Percentiles rank a stretch among this genome's conserved stretches.
Evolutionary conservation across 805 yeast species (phyloP).

Genomic region (Candida nemodendra): DNA sequence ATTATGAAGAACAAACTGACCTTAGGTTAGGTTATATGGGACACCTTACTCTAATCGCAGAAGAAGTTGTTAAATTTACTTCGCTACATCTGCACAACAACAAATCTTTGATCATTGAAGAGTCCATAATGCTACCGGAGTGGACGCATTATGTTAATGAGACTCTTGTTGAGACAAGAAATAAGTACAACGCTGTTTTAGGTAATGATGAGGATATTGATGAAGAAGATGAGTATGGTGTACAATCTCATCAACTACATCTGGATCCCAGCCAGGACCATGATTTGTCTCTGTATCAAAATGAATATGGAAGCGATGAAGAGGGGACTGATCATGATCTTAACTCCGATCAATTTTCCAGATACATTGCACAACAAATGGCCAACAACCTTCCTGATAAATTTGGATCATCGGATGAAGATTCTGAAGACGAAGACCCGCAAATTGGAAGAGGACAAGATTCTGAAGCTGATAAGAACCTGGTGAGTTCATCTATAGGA

Average conservation of each 20-base stretch:
- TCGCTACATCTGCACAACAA: slow-evolving; percentile 37
- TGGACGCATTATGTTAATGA: slow-evolving; percentile 86
- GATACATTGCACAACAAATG: slow-evolving; percentile 76
- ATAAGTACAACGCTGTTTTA: slow-evolving; percentile 88
- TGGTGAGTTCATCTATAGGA: slow-evolving; percentile 29
- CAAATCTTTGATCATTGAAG: slow-evolving; percentile 52
- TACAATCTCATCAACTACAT: slow-evolving; percentile 19
- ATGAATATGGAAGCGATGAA: slow-evolving; percentile 15
- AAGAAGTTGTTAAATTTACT: slow-evolving; percentile 86
- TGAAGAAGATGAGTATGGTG: slow-evolving; percentile 34
- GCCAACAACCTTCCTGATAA: slow-evolving; percentile 49
- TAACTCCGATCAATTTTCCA: slow-evolving; percentile 55
- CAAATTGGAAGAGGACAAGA: slow-evolving; percentile 11
- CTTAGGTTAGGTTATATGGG: slow-evolving; percentile 94
- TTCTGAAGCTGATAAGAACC: slow-evolving; percentile 11
- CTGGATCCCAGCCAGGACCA: slow-evolving; percentile 25
- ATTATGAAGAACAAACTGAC: slow-evolving; percentile 56
- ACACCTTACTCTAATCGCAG: slow-evolving; percentile 90
- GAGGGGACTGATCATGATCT: slow-evolving; percentile 28
- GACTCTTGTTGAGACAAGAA: slow-evolving; percentile 83
- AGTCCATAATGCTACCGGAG: slow-evolving; percentile 48
- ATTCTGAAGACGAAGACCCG: slow-evolving; percentile 49
- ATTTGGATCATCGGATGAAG: slow-evolving; percentile 55
- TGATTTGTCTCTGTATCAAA: slow-evolving; percentile 19
- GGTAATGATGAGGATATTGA: slow-evolving; percentile 52